Base-by-base conservation (phyloP, 306 rosid species). In the Vigna mungo region DNA sequence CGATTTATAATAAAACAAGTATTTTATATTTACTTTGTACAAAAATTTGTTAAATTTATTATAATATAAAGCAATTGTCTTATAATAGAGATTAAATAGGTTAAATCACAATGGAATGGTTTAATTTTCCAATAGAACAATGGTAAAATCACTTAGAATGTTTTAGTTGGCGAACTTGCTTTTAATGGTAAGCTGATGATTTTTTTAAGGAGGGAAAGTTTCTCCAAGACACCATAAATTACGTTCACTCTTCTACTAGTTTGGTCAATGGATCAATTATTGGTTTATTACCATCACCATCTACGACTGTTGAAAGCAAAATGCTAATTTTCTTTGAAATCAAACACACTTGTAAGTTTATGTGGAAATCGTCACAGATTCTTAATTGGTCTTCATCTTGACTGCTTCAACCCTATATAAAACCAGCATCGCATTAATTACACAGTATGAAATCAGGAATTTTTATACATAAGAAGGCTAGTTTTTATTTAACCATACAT, bases 201-300 rank as follows among this genome's bases (percentile, higher is more conserved):
- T 5, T 66, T 21, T 1, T 10, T 3, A 41, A 1, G 13, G 1
- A 20, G 12, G 23, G 23, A 17, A 51, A 51, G 0, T 51, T 51
- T 51, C 55, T 51, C 55, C 10, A 2, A 1, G 21, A n/a, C 43
- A 7, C 63, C 75, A 71, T 52, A 32, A 32, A 32, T 52, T 36
- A 53, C 21, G 20, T 53, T 68, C 41, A 23, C 56, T 23, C 62
- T 12, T 18, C n/a, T 7, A 18, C 36, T 6, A 37, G n/a, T 53
- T 53, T 71, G 4, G 63, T 34, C 75, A 71, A 16, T 20, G 75
- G 11, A 71, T 51, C 63, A 18, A 71, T 69, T 27, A 27, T 48
- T 30, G 39, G 41, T 14, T 20, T 25, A 17, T 23, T 44, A 15
- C n/a, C 74, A 3, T 68, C 44, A 7, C 27, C 12, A 13, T 46